phyloP scores from a whole-genome alignment of 148 eudicot genomes.

The Fagopyrum homotropicum region DNA sequence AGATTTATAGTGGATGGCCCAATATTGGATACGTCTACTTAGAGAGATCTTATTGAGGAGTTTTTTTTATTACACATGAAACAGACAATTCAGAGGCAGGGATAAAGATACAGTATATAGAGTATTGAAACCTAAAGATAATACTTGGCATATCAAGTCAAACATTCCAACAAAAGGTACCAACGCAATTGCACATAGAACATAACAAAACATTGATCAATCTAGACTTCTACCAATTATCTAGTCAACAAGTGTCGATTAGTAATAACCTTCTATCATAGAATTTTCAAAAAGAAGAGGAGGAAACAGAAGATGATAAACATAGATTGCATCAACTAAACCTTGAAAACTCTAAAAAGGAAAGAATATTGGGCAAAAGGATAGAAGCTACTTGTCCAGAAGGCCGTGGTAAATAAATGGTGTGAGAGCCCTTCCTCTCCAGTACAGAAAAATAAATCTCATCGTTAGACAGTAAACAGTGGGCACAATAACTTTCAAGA shows the following conservation, averaged over 20 bases:
- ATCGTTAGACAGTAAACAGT: constrained; percentile 76
- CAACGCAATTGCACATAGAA: neutral
- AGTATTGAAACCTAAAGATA: too few species aligned
- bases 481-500: constrained; percentile 92
- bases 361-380: neutral
- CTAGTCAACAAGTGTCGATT: neutral
- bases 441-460: constrained; percentile 70
- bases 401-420: constrained; percentile 77
- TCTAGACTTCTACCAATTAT: neutral
- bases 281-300: neutral
- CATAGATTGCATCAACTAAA: neutral
- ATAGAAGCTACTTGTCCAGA: constrained; percentile 51
- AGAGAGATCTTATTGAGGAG: too few species aligned
- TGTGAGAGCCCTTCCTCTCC: constrained; percentile 51
- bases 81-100: too few species aligned
- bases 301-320: neutral
- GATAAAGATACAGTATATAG: too few species aligned
- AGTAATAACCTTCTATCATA: neutral
- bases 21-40: too few species aligned
- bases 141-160: neutral
- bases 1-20: too few species aligned
- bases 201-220: neutral
- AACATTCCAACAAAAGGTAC: neutral
- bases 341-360: neutral
- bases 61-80: too few species aligned